A percentile compares a stretch with the other conserved stretches of the same genome.
These are phyloP conservation scores for Populus simonii DNA, from an alignment of 345 rosid species.

Conservation along the genomic window DNA sequence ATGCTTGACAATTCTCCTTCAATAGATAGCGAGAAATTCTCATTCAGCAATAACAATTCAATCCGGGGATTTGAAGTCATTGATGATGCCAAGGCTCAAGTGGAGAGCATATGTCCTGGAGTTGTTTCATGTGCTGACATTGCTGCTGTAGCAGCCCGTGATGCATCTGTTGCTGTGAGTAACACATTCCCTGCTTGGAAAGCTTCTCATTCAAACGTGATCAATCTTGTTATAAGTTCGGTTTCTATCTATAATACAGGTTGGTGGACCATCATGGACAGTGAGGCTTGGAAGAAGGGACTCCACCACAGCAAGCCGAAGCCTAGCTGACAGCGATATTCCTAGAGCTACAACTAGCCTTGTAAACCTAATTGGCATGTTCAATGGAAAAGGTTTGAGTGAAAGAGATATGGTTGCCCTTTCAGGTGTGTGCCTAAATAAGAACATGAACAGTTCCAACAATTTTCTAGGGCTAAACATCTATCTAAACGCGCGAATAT, in stretches of 20 bases:
- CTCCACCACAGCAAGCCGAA: background rate
- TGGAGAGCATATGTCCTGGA: background rate
- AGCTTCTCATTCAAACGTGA: no score
- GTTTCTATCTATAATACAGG: background rate
- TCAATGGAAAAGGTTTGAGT: background rate
- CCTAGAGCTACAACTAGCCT: background rate
- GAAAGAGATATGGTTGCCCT: background rate
- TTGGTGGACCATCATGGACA: background rate
- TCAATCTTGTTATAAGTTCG: no score
- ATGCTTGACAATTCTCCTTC: background rate
- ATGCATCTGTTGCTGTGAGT: background rate
- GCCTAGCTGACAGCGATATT: background rate
- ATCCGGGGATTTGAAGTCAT: background rate
- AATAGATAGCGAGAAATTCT: background rate
- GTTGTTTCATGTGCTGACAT: background rate
- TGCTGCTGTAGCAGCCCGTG: background rate
- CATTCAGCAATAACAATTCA: background rate
- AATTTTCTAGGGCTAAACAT: no score
- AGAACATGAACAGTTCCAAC: no score
- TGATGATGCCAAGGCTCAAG: background rate
- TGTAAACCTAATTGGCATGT: background rate
- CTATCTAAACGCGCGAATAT: no score
- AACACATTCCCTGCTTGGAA: background rate
- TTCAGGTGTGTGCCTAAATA: background rate
- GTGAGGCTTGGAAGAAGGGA: no score